A percentile compares a stretch with the other conserved stretches of the same genome.
Conservation (phyloP, 2,329 filamentous ascomycete genomes). For the Sporothrix protearum region DNA sequence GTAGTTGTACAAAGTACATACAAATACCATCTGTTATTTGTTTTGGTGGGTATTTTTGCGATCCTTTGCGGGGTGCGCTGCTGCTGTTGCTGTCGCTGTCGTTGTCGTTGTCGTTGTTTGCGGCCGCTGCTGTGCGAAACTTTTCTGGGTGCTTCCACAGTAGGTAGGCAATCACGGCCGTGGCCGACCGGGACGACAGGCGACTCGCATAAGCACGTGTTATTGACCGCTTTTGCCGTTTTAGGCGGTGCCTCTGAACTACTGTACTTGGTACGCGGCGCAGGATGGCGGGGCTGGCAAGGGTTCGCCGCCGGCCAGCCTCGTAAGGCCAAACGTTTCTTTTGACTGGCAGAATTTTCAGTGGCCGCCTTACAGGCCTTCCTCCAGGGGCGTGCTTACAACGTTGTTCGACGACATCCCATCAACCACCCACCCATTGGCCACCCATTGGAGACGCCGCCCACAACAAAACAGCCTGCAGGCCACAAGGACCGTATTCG, state of each 20-base stretch:
- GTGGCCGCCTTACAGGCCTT: neutral
- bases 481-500: neutral
- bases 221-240: neutral
- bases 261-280: no score
- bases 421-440: neutral
- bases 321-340: neutral
- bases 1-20: no score
- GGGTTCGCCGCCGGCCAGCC: neutral
- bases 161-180: constrained; percentile 78
- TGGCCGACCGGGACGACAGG: constrained; percentile 74
- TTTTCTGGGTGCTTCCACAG: constrained; percentile 62
- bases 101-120: constrained; percentile 39
- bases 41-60: constrained; percentile 35
- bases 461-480: neutral
- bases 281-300: neutral
- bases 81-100: neutral
- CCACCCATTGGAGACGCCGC: no score
- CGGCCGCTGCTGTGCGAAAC: constrained; percentile 38
- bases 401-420: neutral
- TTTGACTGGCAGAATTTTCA: neutral
- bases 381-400: neutral
- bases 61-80: constrained; percentile 18
- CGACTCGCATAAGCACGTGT: neutral
- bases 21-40: no score
- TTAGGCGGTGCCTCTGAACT: neutral